phyloP scores from a whole-genome alignment of 2,329 filamentous ascomycete genomes.

The Didymella pomorum region DNA sequence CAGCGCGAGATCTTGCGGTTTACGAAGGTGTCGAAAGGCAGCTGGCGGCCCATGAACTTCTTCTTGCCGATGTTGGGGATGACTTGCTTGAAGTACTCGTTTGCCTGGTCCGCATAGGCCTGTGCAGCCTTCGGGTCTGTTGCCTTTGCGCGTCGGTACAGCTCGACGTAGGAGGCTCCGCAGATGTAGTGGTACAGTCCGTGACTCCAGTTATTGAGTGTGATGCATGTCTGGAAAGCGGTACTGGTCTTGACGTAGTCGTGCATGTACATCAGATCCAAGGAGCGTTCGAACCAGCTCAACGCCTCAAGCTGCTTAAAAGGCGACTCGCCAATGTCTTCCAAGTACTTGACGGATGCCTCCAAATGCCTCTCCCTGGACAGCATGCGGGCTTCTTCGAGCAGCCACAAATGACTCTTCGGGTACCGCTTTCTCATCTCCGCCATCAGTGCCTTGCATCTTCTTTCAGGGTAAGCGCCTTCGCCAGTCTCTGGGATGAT shows the following conservation, averaged over 20 bases:
- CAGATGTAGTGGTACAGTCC: constrained; percentile 90
- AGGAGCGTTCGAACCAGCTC: constrained; percentile 81
- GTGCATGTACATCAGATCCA: constrained; percentile 81
- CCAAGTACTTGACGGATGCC: constrained; percentile 72
- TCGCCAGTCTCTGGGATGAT: constrained; percentile 75
- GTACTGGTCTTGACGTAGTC: constrained; percentile 77
- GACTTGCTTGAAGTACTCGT: constrained; percentile 74
- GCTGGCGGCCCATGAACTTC: constrained; percentile 84
- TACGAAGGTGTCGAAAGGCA: constrained; percentile 90
- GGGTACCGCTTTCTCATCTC: constrained; percentile 83
- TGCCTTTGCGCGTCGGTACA: constrained; percentile 71
- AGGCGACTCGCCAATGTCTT: constrained; percentile 67
- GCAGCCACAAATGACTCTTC: constrained; percentile 81
- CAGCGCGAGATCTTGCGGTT: constrained; percentile 86
- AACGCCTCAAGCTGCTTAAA: constrained; percentile 90
- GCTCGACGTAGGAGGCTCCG: constrained; percentile 77
- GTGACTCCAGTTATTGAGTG: constrained; percentile 84
- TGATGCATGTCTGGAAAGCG: constrained; percentile 68
- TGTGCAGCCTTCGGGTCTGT: constrained; percentile 54
- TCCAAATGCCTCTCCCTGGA: constrained; percentile 72
- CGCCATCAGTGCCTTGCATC: constrained; percentile 71
- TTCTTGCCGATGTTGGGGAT: constrained; percentile 82
- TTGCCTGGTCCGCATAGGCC: constrained; percentile 61
- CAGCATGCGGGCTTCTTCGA: constrained; percentile 84
- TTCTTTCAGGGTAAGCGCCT: constrained; percentile 71